Evolutionary conservation across 306 rosid species (phyloP), one percentile per base, ranked within the genome.

Genomic region (Pyrus betulifolia): DNA sequence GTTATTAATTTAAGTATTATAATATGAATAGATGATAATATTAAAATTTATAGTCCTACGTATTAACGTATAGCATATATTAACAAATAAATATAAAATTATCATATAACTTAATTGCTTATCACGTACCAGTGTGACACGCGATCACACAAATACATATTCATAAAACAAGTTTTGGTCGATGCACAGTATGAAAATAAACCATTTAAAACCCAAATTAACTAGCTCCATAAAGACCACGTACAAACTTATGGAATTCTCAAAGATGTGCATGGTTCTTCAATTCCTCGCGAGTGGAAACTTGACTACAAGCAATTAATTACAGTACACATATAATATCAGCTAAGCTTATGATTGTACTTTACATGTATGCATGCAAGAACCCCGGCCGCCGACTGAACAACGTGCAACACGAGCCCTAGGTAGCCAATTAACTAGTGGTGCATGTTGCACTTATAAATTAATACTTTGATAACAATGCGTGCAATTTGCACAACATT

Each of bases 401-500:
- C 55, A 49, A 49, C 14, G 54, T 46, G 19, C 54, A 46, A 49
- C 55, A 5, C 19, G 7, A 14, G 54, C 55, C 21, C 21, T 64
- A 31, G 14, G 23, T 30, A 64, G 9, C 1, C 9, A 31, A 31
- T 7, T 18, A 17, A 31, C 44, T 17, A 30, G n/a, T 17, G n/a
- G 40, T 30, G 42, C 3, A 15, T 63, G 42, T 17, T 63, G 68
- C 68, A 30, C 18, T 3, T 15, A 30, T 15, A 7, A 30, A 63
- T 63, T 21, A 65, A 35, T 30, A 1, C n/a, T 19, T 4, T 2
- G 69, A 18, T 35, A 76, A n/a, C 44, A 67, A 81, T 84, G 82
- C 73, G 87, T 78, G 79, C 76, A 83, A 81, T 77, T 82, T 82
- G 79, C 21, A 25, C 67, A 76, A 83, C 75, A 69, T 74, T 67